These are phyloP conservation scores for Fusarium denticulatum DNA, from an alignment of 2,329 filamentous ascomycete genomes.

Conservation along the genomic window DNA sequence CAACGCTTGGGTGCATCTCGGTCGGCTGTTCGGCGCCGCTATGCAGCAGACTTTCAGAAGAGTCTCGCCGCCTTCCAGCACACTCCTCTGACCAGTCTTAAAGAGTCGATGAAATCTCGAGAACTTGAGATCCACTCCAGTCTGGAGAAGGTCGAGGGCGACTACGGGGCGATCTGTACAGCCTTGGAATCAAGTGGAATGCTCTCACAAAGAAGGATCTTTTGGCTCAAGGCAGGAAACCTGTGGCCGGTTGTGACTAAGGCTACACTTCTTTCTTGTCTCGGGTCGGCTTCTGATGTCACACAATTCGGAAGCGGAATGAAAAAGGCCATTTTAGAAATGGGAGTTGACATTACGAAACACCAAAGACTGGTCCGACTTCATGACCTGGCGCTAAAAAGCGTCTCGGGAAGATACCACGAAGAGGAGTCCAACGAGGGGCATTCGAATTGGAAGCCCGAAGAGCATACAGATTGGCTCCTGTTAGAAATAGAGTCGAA, in stretches of 20 bases:
- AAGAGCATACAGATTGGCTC: slow-evolving; percentile 68
- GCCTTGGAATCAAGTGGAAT: slow-evolving; percentile 14
- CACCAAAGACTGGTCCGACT: slow-evolving; percentile 51
- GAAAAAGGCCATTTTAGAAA: slow-evolving; percentile 25
- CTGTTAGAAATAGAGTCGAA: slow-evolving; percentile 73
- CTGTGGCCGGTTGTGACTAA: slow-evolving; percentile 41
- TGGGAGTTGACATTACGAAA: slow-evolving; percentile 35
- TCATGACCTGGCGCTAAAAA: slow-evolving; percentile 64
- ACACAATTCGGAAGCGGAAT: slow-evolving; percentile 37
- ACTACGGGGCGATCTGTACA: slow-evolving; percentile 11
- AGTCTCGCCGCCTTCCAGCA: slow-evolving; percentile 34
- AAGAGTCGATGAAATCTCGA: background rate
- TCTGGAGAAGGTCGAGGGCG: background rate
- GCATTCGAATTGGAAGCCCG: slow-evolving; percentile 67
- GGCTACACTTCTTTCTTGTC: slow-evolving; percentile 22
- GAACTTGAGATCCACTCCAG: slow-evolving; percentile 6
- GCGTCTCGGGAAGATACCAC: slow-evolving; percentile 59
- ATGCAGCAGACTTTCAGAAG: slow-evolving; percentile 34
- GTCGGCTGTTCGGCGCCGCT: slow-evolving; percentile 30
- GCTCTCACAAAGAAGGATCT: slow-evolving; percentile 22
- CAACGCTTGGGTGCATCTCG: slow-evolving; percentile 13
- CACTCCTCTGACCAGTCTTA: background rate
- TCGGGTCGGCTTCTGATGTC: slow-evolving; percentile 26
- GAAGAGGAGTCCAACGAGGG: slow-evolving; percentile 53
- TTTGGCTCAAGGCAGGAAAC: slow-evolving; percentile 38